Conservation (phyloP, 2,329 filamentous ascomycete species). For the Zymoseptoria tritici region DNA sequence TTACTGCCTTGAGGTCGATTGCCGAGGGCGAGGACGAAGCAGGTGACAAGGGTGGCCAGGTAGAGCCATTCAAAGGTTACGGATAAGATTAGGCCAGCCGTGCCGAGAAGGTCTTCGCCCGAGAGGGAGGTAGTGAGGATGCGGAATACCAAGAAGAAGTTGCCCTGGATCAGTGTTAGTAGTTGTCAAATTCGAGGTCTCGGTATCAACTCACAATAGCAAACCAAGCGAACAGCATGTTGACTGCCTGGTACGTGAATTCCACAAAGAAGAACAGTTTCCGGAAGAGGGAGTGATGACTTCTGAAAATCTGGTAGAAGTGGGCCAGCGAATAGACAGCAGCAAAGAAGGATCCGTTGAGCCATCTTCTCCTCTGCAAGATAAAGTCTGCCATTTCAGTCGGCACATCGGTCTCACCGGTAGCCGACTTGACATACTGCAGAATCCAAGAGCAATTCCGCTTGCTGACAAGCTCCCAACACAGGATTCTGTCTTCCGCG, state of each 20-base stretch:
- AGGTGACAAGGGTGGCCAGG: conserved; percentile 81
- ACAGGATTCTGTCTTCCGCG: conserved; percentile 96
- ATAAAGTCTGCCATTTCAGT: conserved; percentile 92
- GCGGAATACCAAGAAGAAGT: conserved; percentile 98
- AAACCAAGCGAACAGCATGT: conserved; percentile 99
- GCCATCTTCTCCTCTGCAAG: conserved; percentile 88
- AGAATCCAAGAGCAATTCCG: conserved; percentile 95
- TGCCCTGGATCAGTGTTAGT: conserved; percentile 47
- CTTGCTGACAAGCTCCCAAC: conserved; percentile 96
- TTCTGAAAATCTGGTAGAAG: conserved; percentile 93
- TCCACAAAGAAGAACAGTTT: conserved; percentile 89
- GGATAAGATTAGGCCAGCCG: conserved; percentile 69
- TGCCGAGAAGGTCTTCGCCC: conserved; percentile 60
- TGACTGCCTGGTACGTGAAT: conserved; percentile 88
- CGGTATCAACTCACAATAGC: conserved; percentile 55
- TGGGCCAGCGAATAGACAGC: conserved; percentile 91
- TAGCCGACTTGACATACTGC: conserved; percentile 97
- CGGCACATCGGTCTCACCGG: conserved; percentile 93
- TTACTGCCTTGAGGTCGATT: conserved; percentile 93
- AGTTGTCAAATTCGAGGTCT: not conserved
- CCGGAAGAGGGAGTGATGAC: conserved; percentile 76
- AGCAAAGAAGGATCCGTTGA: conserved; percentile 97
- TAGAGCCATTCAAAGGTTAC: conserved; percentile 96
- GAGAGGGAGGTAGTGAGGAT: conserved; percentile 87
- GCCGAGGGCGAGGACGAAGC: conserved; percentile 88